These are phyloP conservation scores for Hamigera avellanea DNA, from an alignment of 495 filamentous ascomycete species.

Conservation along the genomic window DNA sequence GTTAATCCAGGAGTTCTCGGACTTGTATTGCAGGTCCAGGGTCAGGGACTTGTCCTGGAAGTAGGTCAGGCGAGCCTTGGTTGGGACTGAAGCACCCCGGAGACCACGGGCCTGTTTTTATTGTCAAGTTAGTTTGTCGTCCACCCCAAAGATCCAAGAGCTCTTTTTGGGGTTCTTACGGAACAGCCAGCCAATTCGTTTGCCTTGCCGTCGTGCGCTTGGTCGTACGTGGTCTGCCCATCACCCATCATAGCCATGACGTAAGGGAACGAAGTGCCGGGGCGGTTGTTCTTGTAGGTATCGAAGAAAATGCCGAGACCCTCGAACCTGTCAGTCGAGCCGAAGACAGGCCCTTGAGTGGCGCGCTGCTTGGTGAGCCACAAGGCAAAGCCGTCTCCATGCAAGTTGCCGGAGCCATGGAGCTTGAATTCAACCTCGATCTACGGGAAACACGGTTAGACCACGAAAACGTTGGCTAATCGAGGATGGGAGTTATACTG, in stretches of 20 bases:
- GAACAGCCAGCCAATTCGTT: conserved; percentile 93
- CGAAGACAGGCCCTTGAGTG: conserved; percentile 75
- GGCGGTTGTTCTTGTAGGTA: conserved; percentile 99
- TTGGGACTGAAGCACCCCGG: conserved; percentile 62
- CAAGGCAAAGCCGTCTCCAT: conserved; percentile 96
- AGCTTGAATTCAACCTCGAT: conserved; percentile 96
- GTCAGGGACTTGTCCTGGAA: conserved; percentile 91
- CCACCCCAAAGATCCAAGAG: no score
- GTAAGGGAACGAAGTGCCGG: conserved; percentile 90
- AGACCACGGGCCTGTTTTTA: conserved; percentile 63
- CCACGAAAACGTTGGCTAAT: conserved; percentile 8
- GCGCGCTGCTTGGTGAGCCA: conserved; percentile 96
- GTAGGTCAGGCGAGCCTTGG: conserved; percentile 83
- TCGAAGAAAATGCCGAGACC: conserved; percentile 96
- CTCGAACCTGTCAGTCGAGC: conserved; percentile 77
- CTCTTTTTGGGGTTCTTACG: conserved; percentile 19
- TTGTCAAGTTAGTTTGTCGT: conserved; percentile 1
- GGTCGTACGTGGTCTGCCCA: conserved; percentile 79
- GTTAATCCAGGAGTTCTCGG: conserved; percentile 71
- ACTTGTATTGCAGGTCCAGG: conserved; percentile 89
- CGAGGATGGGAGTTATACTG: conserved; percentile 8
- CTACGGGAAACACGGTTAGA: no score
- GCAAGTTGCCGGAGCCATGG: conserved; percentile 68
- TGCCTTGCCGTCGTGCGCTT: conserved; percentile 87
- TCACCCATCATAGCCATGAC: conserved; percentile 98